phyloP scores from a whole-genome alignment of 345 rosid genomes.

The Eucalyptus pauciflora region DNA sequence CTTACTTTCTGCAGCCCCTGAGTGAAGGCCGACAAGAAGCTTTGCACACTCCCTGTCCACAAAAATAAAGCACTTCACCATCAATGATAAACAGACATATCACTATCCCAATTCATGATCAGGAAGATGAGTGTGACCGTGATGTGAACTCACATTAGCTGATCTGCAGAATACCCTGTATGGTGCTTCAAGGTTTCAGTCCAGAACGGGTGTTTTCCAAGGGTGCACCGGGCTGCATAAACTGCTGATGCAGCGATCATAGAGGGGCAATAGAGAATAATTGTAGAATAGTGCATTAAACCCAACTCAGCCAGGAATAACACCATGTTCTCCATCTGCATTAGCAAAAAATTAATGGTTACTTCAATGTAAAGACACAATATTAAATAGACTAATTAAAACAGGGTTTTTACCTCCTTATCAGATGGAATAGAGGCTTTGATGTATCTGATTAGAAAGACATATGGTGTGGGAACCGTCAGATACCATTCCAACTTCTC shows the following conservation, averaged over 20 bases:
- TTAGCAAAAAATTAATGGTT: not conserved
- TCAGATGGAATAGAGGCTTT: constrained; percentile 64
- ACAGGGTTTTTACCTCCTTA: constrained; percentile 23
- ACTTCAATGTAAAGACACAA: not conserved
- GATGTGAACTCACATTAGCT: constrained; percentile 27
- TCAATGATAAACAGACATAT: not conserved
- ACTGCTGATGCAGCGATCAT: constrained; percentile 86
- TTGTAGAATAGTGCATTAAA: constrained; percentile 46
- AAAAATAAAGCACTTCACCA: not conserved
- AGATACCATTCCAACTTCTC: constrained; percentile 71
- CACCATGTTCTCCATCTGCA: constrained; percentile 68
- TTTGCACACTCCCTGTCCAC: constrained; percentile 57
- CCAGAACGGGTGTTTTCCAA: constrained; percentile 61
- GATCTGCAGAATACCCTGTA: constrained; percentile 57
- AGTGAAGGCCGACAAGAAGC: constrained; percentile 38
- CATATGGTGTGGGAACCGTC: constrained; percentile 81
- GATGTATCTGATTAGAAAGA: constrained; percentile 64
- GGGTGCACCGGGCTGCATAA: constrained; percentile 74
- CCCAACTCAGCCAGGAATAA: constrained; percentile 73
- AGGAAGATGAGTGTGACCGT: not conserved
- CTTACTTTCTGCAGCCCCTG: constrained; percentile 49
- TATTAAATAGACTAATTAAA: not conserved
- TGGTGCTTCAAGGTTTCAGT: constrained; percentile 56
- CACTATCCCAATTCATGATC: not conserved
- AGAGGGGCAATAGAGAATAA: constrained; percentile 35